These are phyloP conservation scores for Xerocomellus chrysenteron DNA, from an alignment of 768 basidiomycete genomes.

Conservation along the genomic window DNA sequence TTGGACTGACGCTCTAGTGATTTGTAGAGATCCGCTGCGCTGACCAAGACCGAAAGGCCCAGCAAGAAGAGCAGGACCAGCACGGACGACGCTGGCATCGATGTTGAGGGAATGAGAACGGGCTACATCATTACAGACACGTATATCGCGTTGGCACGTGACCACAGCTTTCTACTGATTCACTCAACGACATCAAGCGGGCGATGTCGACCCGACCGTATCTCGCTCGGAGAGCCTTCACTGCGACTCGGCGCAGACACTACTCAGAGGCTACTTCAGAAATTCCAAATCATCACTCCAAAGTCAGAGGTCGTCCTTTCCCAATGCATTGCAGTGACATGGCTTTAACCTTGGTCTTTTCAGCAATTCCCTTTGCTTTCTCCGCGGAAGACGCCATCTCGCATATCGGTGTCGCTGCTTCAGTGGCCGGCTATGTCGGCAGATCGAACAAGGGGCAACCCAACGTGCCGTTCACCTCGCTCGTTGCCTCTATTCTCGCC, in stretches of 20 bases:
- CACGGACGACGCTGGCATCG: conserved; percentile 29
- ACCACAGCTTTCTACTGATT: neutral
- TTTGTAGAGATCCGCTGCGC: conserved; percentile 79
- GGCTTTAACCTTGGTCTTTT: conserved; percentile 7
- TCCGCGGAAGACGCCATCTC: conserved; percentile 45
- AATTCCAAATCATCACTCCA: conserved; percentile 29
- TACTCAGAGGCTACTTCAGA: conserved; percentile 18
- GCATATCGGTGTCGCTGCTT: conserved; percentile 36
- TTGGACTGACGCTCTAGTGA: conserved; percentile 69
- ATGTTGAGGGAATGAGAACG: neutral
- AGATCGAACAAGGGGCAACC: conserved; percentile 10
- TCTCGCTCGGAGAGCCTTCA: neutral
- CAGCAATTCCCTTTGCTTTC: conserved; percentile 54
- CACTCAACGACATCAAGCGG: neutral
- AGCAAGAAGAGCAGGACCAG: conserved; percentile 31
- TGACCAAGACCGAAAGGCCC: conserved; percentile 29
- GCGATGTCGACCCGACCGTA: conserved; percentile 19
- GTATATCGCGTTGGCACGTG: conserved; percentile 33
- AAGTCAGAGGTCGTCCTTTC: conserved; percentile 39
- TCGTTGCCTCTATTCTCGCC: conserved; percentile 34
- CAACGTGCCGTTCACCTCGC: conserved; percentile 22
- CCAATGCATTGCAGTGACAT: neutral
- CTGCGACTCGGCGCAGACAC: conserved; percentile 6
- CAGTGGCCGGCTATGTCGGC: conserved; percentile 29
- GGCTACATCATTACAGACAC: conserved; percentile 19